These are phyloP conservation scores for Leishmania turanica DNA, from an alignment of 208 protist genomes.

Conservation along the genomic window DNA sequence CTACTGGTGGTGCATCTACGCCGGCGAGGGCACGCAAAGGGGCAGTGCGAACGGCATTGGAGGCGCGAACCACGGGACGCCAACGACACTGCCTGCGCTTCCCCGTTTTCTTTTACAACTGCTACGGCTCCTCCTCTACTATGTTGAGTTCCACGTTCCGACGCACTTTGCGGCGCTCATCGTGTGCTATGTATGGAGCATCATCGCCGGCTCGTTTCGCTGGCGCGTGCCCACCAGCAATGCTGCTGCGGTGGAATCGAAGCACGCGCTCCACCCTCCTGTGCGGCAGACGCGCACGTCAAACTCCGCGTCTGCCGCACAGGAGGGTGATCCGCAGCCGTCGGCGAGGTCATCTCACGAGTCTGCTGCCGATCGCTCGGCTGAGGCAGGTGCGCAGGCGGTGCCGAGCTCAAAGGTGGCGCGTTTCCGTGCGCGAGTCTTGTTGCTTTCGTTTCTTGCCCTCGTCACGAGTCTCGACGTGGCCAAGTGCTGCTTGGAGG, in stretches of 20 bases:
- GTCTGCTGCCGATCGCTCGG: neutral
- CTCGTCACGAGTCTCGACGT: conserved; percentile 41
- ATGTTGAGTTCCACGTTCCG: conserved; percentile 77
- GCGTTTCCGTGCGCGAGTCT: conserved; percentile 41
- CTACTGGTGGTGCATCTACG: conserved; percentile 61
- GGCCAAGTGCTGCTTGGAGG: conserved; percentile 29
- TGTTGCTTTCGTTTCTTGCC: conserved; percentile 32
- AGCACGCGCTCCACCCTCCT: neutral
- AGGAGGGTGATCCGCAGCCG: neutral
- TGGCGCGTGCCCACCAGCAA: conserved; percentile 8
- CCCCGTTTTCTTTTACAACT: neutral
- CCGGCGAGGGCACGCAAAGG: neutral
- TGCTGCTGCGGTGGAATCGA: neutral
- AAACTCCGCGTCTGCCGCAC: neutral
- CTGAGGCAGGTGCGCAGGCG: neutral
- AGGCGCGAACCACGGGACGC: neutral
- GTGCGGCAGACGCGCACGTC: neutral
- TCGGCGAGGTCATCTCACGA: neutral
- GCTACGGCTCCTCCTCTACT: conserved; percentile 27
- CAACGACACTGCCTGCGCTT: neutral
- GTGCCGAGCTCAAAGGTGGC: conserved; percentile 28
- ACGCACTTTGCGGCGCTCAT: conserved; percentile 69
- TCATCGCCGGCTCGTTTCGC: conserved; percentile 50
- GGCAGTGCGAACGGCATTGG: neutral
- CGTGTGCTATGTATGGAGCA: conserved; percentile 66